A percentile compares a stretch with the other conserved stretches of the same genome.
Evolutionary conservation across 2,329 filamentous ascomycete species (phyloP).

Genomic region (Lanzia echinophila): DNA sequence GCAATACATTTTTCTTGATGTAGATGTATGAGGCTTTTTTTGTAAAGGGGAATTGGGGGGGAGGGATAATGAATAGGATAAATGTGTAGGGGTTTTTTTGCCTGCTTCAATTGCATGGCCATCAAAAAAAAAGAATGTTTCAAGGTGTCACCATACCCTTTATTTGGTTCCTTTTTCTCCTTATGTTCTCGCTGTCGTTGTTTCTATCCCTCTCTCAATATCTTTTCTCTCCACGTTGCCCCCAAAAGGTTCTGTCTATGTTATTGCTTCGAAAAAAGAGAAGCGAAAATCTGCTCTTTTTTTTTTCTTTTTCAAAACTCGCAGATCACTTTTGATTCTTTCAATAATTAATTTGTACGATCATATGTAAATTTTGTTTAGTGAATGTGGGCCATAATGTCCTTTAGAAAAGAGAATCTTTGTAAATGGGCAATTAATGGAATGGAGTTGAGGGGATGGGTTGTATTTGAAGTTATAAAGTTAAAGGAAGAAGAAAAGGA

Average conservation of each 20-base stretch:
- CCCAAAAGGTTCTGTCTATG: constrained; percentile 15
- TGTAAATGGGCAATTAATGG: constrained; percentile 13
- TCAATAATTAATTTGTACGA: constrained; percentile 30
- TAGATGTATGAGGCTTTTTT: background rate
- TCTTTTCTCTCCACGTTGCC: background rate
- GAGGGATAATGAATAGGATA: background rate
- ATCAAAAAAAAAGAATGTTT: constrained; percentile 19
- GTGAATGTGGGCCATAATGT: constrained; percentile 21
- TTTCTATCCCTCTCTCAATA: background rate
- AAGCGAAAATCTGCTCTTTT: constrained; percentile 16
- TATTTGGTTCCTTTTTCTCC: constrained; percentile 8
- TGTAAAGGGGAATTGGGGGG: background rate
- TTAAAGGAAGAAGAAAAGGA: background rate
- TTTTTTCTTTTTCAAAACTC: constrained; percentile 1
- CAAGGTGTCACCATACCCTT: constrained; percentile 33
- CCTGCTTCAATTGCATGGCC: constrained; percentile 13
- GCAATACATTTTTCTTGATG: background rate
- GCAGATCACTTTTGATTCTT: constrained; percentile 15
- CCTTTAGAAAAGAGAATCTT: constrained; percentile 14
- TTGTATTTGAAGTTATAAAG: background rate
- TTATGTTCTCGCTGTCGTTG: background rate
- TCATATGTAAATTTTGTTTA: constrained; percentile 9
- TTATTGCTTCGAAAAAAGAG: background rate
- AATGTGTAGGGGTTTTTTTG: constrained; percentile 6
- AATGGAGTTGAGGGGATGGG: constrained; percentile 1